Conservation (phyloP, 352 stramenopile species). For the Globisporangium iwayamae region DNA sequence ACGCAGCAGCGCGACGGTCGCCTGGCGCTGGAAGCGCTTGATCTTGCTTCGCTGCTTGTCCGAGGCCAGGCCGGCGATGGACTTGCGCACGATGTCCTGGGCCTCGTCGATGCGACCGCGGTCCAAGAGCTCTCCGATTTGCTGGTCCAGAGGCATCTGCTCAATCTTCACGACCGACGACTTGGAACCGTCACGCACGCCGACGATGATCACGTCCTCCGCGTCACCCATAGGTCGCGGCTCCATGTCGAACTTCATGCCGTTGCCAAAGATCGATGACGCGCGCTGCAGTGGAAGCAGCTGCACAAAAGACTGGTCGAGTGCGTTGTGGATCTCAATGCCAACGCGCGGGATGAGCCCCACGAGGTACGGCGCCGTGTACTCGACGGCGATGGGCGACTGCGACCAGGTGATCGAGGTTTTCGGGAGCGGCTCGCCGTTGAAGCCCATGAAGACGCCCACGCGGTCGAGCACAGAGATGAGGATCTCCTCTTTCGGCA, state of each 20-base stretch:
- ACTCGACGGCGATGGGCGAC: constrained; percentile 67
- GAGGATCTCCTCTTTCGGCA: constrained; percentile 84
- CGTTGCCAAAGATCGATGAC: constrained; percentile 81
- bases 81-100: constrained; percentile 82
- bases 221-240: constrained; percentile 62
- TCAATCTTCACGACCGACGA: constrained; percentile 85
- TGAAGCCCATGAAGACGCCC: constrained; percentile 78
- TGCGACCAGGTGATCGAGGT: constrained; percentile 85
- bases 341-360: constrained; percentile 71
- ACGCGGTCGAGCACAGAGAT: constrained; percentile 82
- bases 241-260: constrained; percentile 91
- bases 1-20: constrained; percentile 70
- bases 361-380: constrained; percentile 75
- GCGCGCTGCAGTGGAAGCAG: constrained; percentile 59
- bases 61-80: constrained; percentile 56
- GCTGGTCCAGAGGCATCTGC: constrained; percentile 81
- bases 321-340: constrained; percentile 77
- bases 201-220: constrained; percentile 79
- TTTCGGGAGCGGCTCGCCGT: constrained; percentile 70
- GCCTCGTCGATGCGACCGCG: constrained; percentile 84
- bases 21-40: constrained; percentile 85
- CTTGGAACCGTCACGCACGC: constrained; percentile 59
- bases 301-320: constrained; percentile 75
- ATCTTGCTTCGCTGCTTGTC: constrained; percentile 88
- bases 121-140: constrained; percentile 81